These are phyloP conservation scores for Datisca glomerata DNA, from an alignment of 306 rosid species.

Conservation along the genomic window DNA sequence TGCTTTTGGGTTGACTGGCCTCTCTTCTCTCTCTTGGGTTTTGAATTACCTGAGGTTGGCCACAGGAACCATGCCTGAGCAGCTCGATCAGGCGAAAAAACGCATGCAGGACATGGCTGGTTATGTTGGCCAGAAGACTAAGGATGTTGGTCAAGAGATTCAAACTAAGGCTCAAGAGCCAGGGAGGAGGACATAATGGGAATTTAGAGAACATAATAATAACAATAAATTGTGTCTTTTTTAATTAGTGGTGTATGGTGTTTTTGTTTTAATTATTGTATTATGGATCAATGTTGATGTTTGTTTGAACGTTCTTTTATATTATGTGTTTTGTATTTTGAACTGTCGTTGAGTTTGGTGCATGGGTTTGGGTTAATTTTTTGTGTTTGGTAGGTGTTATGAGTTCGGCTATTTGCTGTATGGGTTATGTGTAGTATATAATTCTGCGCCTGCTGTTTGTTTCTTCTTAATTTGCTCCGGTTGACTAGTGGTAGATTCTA, in stretches of 20 bases:
- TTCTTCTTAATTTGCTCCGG: too few species aligned
- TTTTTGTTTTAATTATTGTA: too few species aligned
- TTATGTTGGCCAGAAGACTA: constrained; percentile 43
- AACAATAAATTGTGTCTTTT: not conserved
- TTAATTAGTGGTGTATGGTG: not conserved
- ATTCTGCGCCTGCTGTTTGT: too few species aligned
- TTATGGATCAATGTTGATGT: too few species aligned
- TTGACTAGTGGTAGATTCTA: too few species aligned
- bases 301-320: too few species aligned
- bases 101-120: constrained; percentile 32
- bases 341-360: too few species aligned
- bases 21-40: constrained; percentile 40
- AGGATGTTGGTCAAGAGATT: constrained; percentile 47
- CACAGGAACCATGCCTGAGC: constrained; percentile 22
- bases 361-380: too few species aligned
- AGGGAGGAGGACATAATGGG: constrained; percentile 18
- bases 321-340: too few species aligned
- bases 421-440: too few species aligned
- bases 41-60: constrained; percentile 15
- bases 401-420: too few species aligned
- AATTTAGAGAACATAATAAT: not conserved
- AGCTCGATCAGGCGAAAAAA: constrained; percentile 23
- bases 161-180: constrained; percentile 32
- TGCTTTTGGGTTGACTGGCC: constrained; percentile 27
- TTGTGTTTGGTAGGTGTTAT: too few species aligned